These are phyloP conservation scores for Saussurea involucrata DNA, from an alignment of 129 eudicot species.

Conservation along the genomic window DNA sequence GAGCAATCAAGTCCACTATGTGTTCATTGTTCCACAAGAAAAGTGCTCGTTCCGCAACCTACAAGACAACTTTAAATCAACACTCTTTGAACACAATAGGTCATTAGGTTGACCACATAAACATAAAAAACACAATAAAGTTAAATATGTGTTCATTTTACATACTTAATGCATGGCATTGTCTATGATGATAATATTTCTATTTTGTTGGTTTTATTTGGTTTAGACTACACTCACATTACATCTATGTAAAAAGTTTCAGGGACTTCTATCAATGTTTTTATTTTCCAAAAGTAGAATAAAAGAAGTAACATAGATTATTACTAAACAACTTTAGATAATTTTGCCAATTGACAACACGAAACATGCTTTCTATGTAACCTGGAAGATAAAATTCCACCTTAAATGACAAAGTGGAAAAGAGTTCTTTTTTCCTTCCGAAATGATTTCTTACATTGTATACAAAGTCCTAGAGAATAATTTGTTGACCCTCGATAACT, in stretches of 20 bases:
- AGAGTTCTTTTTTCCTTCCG: neutral
- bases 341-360: no score
- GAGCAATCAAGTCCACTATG: conserved; percentile 44
- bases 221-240: neutral
- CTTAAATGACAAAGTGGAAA: no score
- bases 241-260: neutral
- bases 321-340: neutral
- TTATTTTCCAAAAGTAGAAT: neutral
- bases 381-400: no score
- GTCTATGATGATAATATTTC: neutral
- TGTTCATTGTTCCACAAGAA: conserved; percentile 56
- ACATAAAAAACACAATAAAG: no score
- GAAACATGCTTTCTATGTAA: no score
- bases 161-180: neutral
- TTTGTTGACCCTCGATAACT: neutral
- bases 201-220: neutral
- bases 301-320: neutral
- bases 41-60: conserved; percentile 51
- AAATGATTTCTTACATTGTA: neutral
- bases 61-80: conserved; percentile 1
- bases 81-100: neutral
- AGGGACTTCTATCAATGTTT: neutral
- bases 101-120: no score
- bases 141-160: neutral
- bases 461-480: neutral